A percentile compares a stretch with the other conserved stretches of the same genome.
phyloP scores from a whole-genome alignment of 768 basidiomycete species.

The Lepiota subincarnata region DNA sequence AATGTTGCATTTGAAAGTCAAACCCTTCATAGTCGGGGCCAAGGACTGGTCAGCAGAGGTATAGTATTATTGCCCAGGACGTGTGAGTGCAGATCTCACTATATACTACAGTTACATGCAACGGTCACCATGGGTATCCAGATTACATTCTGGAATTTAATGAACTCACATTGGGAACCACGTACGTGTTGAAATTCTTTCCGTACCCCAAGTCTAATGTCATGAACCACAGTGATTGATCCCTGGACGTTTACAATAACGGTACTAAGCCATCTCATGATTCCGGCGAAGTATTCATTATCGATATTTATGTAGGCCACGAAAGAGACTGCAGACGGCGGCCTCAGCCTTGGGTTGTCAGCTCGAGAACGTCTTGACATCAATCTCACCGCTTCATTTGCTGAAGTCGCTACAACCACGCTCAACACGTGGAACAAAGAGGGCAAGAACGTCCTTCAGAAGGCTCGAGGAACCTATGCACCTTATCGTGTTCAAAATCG shows the following conservation, averaged over 20 bases:
- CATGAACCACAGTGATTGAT: conserved; percentile 66
- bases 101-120: conserved; percentile 63
- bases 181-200: conserved; percentile 36
- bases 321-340: conserved; percentile 46
- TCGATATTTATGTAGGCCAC: conserved; percentile 38
- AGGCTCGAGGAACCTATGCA: conserved; percentile 82
- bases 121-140: conserved; percentile 76
- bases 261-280: conserved; percentile 32
- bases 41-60: conserved; percentile 96
- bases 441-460: conserved; percentile 65
- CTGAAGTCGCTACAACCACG: conserved; percentile 76
- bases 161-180: conserved; percentile 98
- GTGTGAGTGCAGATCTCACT: neutral
- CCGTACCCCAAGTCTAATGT: neutral
- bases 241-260: conserved; percentile 87
- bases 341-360: conserved; percentile 55
- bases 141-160: conserved; percentile 94
- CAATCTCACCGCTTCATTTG: conserved; percentile 88
- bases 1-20: conserved; percentile 83
- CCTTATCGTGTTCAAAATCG: conserved; percentile 91
- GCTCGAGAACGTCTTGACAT: conserved; percentile 85
- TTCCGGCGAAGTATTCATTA: neutral
- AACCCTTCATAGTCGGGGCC: conserved; percentile 75
- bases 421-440: conserved; percentile 73
- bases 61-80: conserved; percentile 15